A percentile compares a stretch with the other conserved stretches of the same genome.
These are phyloP conservation scores for Blechomonas ayalai DNA, from an alignment of 208 protist species.

Conservation along the genomic window DNA sequence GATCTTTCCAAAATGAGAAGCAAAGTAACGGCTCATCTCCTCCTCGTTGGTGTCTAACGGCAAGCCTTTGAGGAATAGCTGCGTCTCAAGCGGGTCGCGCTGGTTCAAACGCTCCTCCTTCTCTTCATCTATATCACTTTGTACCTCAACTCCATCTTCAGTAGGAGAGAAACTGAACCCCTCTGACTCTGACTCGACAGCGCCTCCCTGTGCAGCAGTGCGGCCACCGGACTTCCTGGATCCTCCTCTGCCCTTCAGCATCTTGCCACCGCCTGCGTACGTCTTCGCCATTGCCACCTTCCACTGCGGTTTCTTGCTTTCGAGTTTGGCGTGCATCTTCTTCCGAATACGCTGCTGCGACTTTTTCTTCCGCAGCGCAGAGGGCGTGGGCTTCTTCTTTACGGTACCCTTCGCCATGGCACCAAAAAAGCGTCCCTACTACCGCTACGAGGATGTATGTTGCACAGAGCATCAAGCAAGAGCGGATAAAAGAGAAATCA, in stretches of 20 bases:
- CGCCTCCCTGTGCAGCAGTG: slow-evolving; percentile 7
- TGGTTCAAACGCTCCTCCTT: slow-evolving; percentile 82
- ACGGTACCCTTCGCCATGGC: slow-evolving; percentile 67
- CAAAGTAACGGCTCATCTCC: slow-evolving; percentile 69
- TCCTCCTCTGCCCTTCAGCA: slow-evolving; percentile 4
- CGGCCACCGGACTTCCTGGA: slow-evolving; percentile 18
- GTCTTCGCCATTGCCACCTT: slow-evolving; percentile 57
- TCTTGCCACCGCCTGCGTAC: slow-evolving; percentile 19
- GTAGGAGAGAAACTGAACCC: slow-evolving; percentile 21
- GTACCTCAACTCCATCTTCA: slow-evolving; percentile 68
- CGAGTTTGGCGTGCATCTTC: slow-evolving; percentile 60
- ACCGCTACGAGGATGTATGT: no score
- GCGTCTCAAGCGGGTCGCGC: slow-evolving; percentile 76
- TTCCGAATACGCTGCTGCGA: slow-evolving; percentile 87
- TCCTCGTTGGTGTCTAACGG: slow-evolving; percentile 84
- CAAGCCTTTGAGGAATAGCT: slow-evolving; percentile 83
- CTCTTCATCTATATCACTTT: slow-evolving; percentile 88
- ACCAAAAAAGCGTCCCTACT: no score
- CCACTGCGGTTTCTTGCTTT: slow-evolving; percentile 78
- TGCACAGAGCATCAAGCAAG: slow-evolving; percentile 1
- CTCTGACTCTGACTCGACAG: slow-evolving; percentile 21
- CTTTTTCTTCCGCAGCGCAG: slow-evolving; percentile 79
- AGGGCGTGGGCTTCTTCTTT: slow-evolving; percentile 78
- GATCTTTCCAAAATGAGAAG: slow-evolving; percentile 58
- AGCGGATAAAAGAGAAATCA: slow-evolving; percentile 3